phyloP scores from a whole-genome alignment of 2,329 filamentous ascomycete genomes.

The Pyrenophora seminiperda region DNA sequence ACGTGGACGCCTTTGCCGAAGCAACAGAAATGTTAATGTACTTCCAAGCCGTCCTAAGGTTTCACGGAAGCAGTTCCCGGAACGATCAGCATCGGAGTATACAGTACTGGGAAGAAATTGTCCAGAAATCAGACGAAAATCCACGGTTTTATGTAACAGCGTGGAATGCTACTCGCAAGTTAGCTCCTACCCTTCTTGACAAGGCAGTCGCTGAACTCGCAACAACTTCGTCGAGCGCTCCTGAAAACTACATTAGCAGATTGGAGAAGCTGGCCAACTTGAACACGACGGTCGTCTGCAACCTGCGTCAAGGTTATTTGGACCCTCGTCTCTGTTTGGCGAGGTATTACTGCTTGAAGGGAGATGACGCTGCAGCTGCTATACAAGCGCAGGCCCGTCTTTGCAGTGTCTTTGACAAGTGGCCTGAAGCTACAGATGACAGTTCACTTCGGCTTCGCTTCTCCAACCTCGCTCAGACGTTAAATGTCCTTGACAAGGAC shows the following conservation, averaged over 20 bases:
- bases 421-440: not conserved
- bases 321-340: not conserved
- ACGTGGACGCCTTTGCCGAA: not conserved
- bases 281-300: not conserved
- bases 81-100: not conserved
- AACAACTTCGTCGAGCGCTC: not conserved
- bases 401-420: conserved; percentile 4
- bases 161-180: not conserved
- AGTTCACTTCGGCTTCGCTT: not conserved
- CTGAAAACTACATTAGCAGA: not conserved
- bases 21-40: not conserved
- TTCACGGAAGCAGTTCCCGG: not conserved
- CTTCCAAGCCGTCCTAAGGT: not conserved
- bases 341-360: not conserved
- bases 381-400: not conserved
- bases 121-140: not conserved
- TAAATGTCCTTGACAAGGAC: conserved; percentile 1
- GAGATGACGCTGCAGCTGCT: not conserved
- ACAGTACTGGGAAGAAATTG: not conserved
- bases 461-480: not conserved
- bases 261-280: not conserved
- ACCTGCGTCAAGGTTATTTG: not conserved
- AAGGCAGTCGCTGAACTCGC: not conserved
- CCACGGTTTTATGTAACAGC: not conserved
- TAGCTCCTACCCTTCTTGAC: conserved; percentile 1